Evolutionary conservation across 2,329 filamentous ascomycete genomes (phyloP), one percentile per base, ranked within the genome.

Genomic region (Fusarium tjaetaba): DNA sequence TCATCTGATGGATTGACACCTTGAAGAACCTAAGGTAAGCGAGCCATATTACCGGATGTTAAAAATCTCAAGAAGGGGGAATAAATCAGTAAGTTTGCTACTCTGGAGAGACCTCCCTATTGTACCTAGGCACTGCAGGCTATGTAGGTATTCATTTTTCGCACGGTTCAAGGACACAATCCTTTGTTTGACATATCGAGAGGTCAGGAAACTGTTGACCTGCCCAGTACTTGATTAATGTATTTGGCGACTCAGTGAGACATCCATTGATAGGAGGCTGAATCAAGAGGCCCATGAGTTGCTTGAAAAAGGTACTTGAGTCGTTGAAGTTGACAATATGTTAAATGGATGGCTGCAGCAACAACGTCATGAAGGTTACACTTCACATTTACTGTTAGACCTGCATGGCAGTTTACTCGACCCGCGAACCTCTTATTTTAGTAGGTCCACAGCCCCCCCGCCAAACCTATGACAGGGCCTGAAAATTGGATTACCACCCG

Each of bases 371-470:
- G 38, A 45, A 61, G 42, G 64, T 51, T 63, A 66, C 51, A 45
- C 28, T 52, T 52, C 49, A 36, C 18, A 26, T 38, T 43, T 24
- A 38, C 48, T 51, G 45, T 36, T 26, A 36, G 49, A 36, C 30
- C 48, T 24, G 28, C n/a, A 51, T 34, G 34, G 48, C 20, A 51
- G 24, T 43, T 61, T 63, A 59, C 45, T 61, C 56, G 22, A 46
- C 26, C 46, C 26, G 18, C 52, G 41, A 41, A 64, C 64, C 26
- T 45, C 41, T 65, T 45, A 26, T 36, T 52, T 63, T 45, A 30
- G 58, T 65, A 63, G 66, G 61, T 60, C 67, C 67, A 70, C 79
- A 80, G 79, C 79, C 81, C 79, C 72, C 72, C 71, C 42, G 52
- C 67, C 66, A 70, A 70, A 70, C 66, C 66, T 70, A 65, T 70